Evolutionary conservation across 768 basidiomycete species (phyloP).

Genomic region (Ephemerocybe angulata): DNA sequence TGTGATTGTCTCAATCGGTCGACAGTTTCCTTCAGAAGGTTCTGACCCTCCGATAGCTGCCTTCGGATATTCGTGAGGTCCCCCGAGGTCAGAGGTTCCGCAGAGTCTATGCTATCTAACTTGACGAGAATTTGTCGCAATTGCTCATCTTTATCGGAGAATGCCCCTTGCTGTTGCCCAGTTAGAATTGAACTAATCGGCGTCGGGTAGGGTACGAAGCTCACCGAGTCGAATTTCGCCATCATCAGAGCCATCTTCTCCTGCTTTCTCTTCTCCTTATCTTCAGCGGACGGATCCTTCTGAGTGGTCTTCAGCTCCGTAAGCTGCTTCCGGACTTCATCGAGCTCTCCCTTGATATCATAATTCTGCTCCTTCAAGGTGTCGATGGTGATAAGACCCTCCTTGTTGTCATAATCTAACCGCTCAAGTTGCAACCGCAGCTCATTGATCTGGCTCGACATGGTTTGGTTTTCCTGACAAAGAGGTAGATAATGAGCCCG

Average conservation of each 20-base stretch:
- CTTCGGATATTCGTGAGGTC: conserved; percentile 80
- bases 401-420: conserved; percentile 94
- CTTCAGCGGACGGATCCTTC: conserved; percentile 84
- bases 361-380: conserved; percentile 92
- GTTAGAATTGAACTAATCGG: conserved; percentile 1
- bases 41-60: conserved; percentile 87
- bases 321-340: conserved; percentile 81
- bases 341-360: conserved; percentile 83
- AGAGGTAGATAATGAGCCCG: neutral
- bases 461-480: conserved; percentile 90
- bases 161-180: conserved; percentile 69
- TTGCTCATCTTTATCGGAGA: conserved; percentile 95
- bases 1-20: conserved; percentile 86
- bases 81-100: conserved; percentile 62
- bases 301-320: conserved; percentile 75
- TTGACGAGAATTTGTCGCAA: conserved; percentile 80
- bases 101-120: conserved; percentile 72
- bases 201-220: conserved; percentile 25
- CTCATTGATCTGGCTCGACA: conserved; percentile 92
- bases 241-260: conserved; percentile 99
- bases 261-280: conserved; percentile 98
- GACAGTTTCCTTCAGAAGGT: conserved; percentile 79
- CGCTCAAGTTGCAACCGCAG: conserved; percentile 88
- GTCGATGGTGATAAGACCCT: conserved; percentile 87
- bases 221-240: conserved; percentile 95